These are phyloP conservation scores for Colletotrichum sp. DNA, from an alignment of 2,329 filamentous ascomycete genomes.

Conservation along the genomic window DNA sequence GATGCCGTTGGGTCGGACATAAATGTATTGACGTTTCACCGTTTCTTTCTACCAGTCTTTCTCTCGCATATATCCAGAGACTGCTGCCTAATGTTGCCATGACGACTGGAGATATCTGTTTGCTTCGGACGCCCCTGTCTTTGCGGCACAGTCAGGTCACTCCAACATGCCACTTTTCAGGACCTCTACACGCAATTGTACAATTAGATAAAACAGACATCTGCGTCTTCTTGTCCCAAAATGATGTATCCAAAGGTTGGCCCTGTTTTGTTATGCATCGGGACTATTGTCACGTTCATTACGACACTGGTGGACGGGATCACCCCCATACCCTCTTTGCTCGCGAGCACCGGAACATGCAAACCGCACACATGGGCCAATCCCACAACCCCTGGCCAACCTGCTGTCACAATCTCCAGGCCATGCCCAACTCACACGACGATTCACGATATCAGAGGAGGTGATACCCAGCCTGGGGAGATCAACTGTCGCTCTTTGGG, in stretches of 20 bases:
- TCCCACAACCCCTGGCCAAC: neutral
- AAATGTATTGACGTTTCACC: neutral
- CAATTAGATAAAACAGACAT: neutral
- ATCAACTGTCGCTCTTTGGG: neutral
- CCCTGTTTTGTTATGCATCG: neutral
- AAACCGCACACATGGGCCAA: neutral
- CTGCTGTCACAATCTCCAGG: neutral
- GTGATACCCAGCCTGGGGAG: neutral
- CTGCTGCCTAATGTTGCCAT: neutral
- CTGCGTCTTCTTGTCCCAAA: neutral
- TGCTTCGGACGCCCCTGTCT: neutral
- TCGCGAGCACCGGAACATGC: neutral
- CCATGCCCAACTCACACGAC: neutral
- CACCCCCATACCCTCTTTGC: neutral
- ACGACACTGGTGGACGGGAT: neutral
- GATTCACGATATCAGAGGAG: neutral
- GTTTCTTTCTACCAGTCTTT: neutral
- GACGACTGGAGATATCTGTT: neutral
- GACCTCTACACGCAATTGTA: neutral
- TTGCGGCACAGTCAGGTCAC: neutral
- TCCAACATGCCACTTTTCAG: neutral
- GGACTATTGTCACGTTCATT: neutral
- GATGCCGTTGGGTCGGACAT: neutral
- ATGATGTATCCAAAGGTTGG: neutral
- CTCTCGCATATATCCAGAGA: neutral